These are phyloP conservation scores for Russula sp. DNA, from an alignment of 768 basidiomycete genomes.

Conservation along the genomic window DNA sequence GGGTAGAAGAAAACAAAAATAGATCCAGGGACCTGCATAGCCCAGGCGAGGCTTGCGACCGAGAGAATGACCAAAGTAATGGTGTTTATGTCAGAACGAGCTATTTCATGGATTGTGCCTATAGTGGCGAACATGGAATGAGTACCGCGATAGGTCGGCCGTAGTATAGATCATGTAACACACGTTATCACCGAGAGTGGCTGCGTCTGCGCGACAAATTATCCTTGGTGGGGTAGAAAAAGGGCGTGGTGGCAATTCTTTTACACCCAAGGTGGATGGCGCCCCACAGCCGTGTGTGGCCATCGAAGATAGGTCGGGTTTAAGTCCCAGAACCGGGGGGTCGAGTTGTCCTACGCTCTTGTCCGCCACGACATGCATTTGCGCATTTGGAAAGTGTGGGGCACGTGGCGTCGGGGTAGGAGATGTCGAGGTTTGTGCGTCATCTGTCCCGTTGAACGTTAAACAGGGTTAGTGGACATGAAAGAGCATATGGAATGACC, in stretches of 20 bases:
- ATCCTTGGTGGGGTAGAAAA: conserved; percentile 19
- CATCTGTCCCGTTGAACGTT: not conserved
- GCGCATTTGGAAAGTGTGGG: not conserved
- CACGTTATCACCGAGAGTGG: not conserved
- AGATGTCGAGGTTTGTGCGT: not conserved
- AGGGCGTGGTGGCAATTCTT: conserved; percentile 14
- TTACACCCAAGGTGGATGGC: not conserved
- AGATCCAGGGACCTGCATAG: not conserved
- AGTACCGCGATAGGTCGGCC: not conserved
- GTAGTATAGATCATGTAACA: not conserved
- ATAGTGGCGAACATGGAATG: not conserved
- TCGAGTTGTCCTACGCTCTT: not conserved
- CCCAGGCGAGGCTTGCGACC: not conserved
- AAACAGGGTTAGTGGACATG: not conserved
- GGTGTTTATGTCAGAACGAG: not conserved
- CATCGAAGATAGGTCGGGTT: not conserved
- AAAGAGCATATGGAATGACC: not conserved
- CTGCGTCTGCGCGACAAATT: conserved; percentile 1
- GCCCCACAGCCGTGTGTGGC: not conserved
- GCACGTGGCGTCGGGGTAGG: conserved; percentile 12
- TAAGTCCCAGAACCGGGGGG: not conserved
- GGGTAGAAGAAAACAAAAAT: not conserved
- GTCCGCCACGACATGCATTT: not conserved
- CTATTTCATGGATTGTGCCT: not conserved
- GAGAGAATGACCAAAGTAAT: not conserved